Conservation (phyloP, 163 green algal genomes). For the Prototheca stagnorum region DNA sequence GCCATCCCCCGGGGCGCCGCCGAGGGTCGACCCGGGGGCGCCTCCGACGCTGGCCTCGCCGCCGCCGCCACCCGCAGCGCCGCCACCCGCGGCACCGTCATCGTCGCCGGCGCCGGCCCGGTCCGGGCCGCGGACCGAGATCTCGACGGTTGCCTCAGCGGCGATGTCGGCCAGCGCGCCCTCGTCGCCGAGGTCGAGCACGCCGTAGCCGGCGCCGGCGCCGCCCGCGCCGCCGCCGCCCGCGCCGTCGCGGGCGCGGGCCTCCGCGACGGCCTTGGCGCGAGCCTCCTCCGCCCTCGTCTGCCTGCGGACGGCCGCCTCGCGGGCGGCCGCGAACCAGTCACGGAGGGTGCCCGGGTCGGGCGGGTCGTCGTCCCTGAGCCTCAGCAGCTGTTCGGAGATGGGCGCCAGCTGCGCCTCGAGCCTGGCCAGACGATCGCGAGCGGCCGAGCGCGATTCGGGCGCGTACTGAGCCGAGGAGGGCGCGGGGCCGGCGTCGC, state of each 20-base stretch:
- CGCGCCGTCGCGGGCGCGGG: too few relatives aligned
- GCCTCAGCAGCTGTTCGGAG: slow-evolving; percentile 16
- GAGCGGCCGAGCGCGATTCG: slow-evolving; percentile 4
- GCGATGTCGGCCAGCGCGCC: slow-evolving; percentile 15
- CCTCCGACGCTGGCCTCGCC: background rate
- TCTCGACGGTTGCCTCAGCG: slow-evolving; percentile 12
- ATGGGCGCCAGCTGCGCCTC: slow-evolving; percentile 14
- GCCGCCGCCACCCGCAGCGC: background rate
- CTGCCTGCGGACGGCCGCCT: background rate
- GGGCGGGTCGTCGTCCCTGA: slow-evolving; percentile 16
- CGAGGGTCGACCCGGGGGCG: background rate
- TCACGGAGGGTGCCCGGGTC: slow-evolving; percentile 22
- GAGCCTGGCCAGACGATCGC: slow-evolving; percentile 5
- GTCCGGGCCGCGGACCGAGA: slow-evolving; percentile 6
- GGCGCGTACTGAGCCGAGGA: too few relatives aligned
- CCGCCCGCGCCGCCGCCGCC: slow-evolving; percentile 1
- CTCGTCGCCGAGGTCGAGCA: slow-evolving; percentile 10
- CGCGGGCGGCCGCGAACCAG: slow-evolving; percentile 2
- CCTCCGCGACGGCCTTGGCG: background rate
- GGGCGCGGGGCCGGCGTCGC: too few relatives aligned
- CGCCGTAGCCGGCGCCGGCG: background rate
- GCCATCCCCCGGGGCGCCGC: background rate
- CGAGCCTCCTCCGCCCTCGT: slow-evolving; percentile 6
- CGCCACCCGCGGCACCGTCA: too few relatives aligned
- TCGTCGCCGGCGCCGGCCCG: too few relatives aligned